These are phyloP conservation scores for Cutaneotrichosporon sp. DNA, from an alignment of 1,284 basidiomycete genomes.

Conservation along the genomic window DNA sequence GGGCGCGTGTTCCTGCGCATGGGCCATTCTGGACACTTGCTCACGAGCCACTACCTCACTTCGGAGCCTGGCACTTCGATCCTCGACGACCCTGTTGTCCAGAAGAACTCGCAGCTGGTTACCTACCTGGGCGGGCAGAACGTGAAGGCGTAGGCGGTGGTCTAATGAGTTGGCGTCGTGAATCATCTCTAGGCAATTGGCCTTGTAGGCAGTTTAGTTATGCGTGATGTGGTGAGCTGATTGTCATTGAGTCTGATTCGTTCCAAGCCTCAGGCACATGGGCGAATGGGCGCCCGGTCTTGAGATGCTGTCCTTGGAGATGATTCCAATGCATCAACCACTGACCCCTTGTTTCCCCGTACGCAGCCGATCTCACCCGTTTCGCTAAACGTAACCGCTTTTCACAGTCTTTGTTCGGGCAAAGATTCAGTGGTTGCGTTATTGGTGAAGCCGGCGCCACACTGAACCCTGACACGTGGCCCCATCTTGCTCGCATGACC, in stretches of 20 bases:
- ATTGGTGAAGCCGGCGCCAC: neutral
- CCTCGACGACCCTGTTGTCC: conserved; percentile 33
- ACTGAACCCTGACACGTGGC: conserved; percentile 5
- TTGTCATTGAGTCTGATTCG: no score
- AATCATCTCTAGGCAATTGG: no score
- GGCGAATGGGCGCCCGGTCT: no score
- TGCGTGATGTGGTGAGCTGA: no score
- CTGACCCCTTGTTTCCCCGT: no score
- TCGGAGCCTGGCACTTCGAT: conserved; percentile 26
- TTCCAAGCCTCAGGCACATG: no score
- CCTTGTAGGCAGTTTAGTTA: no score
- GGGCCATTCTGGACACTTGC: conserved; percentile 33
- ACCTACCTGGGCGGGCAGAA: conserved; percentile 25
- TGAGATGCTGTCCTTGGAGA: no score
- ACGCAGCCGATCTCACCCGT: no score
- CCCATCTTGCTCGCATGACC: neutral
- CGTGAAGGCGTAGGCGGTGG: neutral
- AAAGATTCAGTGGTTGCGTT: no score
- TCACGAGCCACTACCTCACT: conserved; percentile 34
- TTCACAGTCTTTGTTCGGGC: neutral
- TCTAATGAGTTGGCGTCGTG: neutral
- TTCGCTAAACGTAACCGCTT: no score
- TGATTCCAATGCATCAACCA: no score
- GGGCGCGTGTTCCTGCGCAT: conserved; percentile 37
- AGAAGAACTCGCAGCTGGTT: conserved; percentile 26